These are phyloP conservation scores for Tuber microsphaerosporum DNA, from an alignment of 495 filamentous ascomycete species.

Conservation along the genomic window DNA sequence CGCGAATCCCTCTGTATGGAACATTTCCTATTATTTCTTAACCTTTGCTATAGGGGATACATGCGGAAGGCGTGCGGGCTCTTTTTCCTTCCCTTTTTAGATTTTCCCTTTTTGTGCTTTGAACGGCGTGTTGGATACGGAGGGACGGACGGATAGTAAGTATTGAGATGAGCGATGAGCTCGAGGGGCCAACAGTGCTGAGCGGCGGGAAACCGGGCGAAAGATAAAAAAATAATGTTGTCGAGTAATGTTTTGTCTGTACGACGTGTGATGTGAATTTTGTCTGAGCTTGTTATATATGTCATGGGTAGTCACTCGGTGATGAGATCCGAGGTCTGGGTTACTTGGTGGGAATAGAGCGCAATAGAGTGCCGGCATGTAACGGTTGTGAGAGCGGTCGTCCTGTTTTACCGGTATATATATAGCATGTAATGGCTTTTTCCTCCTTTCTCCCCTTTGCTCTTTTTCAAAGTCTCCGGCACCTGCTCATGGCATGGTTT, in stretches of 20 bases:
- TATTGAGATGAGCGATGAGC: neutral
- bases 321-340: neutral
- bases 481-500: too few species aligned
- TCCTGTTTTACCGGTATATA: neutral
- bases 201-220: neutral
- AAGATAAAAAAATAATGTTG: neutral
- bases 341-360: neutral
- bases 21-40: neutral
- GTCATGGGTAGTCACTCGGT: neutral
- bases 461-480: too few species aligned
- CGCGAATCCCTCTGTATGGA: neutral
- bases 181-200: neutral
- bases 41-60: neutral
- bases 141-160: neutral
- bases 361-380: neutral
- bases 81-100: constrained; percentile 3
- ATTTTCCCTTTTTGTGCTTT: constrained; percentile 3
- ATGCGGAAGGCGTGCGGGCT: neutral
- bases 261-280: neutral
- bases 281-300: neutral
- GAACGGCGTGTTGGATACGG: neutral
- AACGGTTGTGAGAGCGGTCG: neutral
- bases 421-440: too few species aligned
- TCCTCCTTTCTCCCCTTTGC: too few species aligned
- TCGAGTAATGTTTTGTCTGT: neutral